phyloP scores from a whole-genome alignment of 148 eudicot genomes.

The Rhododendron ovatum region DNA sequence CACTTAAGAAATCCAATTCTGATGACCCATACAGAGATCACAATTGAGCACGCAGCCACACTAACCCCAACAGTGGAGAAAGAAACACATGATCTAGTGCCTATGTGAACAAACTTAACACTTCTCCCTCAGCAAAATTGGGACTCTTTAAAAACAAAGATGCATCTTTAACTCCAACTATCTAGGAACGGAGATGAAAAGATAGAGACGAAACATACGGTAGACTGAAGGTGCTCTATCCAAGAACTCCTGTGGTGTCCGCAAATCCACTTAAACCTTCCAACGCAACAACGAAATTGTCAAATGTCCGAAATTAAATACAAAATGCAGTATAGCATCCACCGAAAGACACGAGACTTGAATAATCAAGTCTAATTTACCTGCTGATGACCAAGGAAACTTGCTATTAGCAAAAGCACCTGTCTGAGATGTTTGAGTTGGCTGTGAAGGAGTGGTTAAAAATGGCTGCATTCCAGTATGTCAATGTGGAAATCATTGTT shows the following conservation, averaged over 20 bases:
- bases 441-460: background rate
- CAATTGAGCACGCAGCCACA: background rate
- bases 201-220: background rate
- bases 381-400: background rate
- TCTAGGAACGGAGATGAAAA: background rate
- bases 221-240: background rate
- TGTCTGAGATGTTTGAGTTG: background rate
- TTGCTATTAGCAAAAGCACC: background rate
- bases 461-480: background rate
- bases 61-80: background rate
- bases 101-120: background rate
- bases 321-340: background rate
- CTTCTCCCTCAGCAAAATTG: background rate
- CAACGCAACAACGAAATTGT: background rate
- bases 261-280: background rate
- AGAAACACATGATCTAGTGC: background rate
- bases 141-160: background rate
- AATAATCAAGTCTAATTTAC: background rate
- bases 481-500: background rate
- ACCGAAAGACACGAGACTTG: background rate
- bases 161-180: background rate
- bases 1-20: background rate
- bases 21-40: background rate
- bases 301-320: background rate
- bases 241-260: background rate